A percentile compares a stretch with the other conserved stretches of the same genome.
These are phyloP conservation scores for Cadophora sp. DNA, from an alignment of 2,329 filamentous ascomycete species.

Conservation along the genomic window DNA sequence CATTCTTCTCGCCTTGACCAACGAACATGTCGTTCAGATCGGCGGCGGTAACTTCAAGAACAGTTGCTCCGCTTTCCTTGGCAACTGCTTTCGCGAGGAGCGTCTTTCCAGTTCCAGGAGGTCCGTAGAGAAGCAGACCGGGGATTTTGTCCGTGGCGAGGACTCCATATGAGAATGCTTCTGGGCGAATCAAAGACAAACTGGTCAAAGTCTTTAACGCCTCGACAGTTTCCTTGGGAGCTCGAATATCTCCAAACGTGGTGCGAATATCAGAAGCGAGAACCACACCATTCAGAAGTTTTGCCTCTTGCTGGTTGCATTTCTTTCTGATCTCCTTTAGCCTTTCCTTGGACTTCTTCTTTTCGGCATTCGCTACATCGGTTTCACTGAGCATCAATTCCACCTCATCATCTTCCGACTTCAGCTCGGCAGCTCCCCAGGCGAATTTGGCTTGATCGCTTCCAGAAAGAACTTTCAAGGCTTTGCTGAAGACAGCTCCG, in stretches of 20 bases:
- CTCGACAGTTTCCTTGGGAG: conserved; percentile 80
- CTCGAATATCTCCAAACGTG: conserved; percentile 88
- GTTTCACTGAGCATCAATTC: conserved; percentile 37
- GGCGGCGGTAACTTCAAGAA: conserved; percentile 88
- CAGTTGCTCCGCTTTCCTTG: conserved; percentile 71
- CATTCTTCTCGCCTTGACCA: conserved; percentile 95
- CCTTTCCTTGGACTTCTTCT: conserved; percentile 46
- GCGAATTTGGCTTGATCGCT: conserved; percentile 56
- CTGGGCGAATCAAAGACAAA: conserved; percentile 83
- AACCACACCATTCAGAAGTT: conserved; percentile 81
- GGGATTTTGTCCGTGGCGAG: conserved; percentile 90
- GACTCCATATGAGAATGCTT: conserved; percentile 96
- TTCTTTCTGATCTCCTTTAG: conserved; percentile 59
- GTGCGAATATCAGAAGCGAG: conserved; percentile 83
- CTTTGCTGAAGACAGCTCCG: conserved; percentile 45
- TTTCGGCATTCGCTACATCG: conserved; percentile 43
- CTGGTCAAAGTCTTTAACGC: conserved; percentile 89
- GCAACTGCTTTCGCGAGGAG: conserved; percentile 73
- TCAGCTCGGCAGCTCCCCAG: conserved; percentile 50
- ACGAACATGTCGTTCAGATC: conserved; percentile 97
- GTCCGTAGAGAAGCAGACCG: conserved; percentile 86
- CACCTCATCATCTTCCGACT: conserved; percentile 47
- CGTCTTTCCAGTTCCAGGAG: conserved; percentile 81
- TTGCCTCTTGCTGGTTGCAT: conserved; percentile 81
- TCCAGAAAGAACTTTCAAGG: conserved; percentile 49